Evolutionary conservation across 2,329 filamentous ascomycete species (phyloP), one percentile per base, ranked within the genome.

Genomic region (Colletotrichum sp.): DNA sequence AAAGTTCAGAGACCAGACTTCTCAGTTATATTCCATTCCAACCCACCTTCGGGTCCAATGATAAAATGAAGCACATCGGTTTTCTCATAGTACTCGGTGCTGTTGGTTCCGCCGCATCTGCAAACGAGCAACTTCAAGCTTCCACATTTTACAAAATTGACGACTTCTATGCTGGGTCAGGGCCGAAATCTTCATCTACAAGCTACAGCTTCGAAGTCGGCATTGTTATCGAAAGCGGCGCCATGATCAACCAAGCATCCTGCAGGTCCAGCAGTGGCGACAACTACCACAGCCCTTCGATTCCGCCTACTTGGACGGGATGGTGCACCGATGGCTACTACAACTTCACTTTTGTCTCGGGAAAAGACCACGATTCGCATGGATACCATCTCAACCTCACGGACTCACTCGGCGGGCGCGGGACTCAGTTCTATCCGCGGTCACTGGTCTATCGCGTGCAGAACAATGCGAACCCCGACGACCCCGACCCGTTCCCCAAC

Each of bases 1-100:
- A 4, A 1, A n/a, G 7, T 22, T 48, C 9, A 48, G 10, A 48
- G 44, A 4, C 10, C 1, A 22, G n/a, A 2, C n/a, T 22, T 48
- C 5, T 12, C 18, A 12, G 2, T 12, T n/a, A 2, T 18, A n/a
- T 9, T 48, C 8, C 44, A 22, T 1, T 0, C 1, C n/a, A 48
- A 48, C 7, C n/a, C 9, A n/a, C 3, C 18, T 48, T 18, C 18
- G 9, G 10, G 4, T n/a, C 10, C 10, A 18, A 22, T 7, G 3
- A 22, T 2, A 2, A 48, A 22, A 48, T 48, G 44, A 48, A 48
- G 44, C 10, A 1, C 3, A 48, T 22, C 3, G 10, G 3, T 7
- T n/a, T 12, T 13, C 1, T 48, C 18, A 48, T 48, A 3, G 2
- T 48, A 48, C 2, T 48, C 6, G 7, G n/a, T 48, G 44, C 3